Conservation (phyloP, 192 early-diverging fungal genomes). For the Glomus cerebriforme region DNA sequence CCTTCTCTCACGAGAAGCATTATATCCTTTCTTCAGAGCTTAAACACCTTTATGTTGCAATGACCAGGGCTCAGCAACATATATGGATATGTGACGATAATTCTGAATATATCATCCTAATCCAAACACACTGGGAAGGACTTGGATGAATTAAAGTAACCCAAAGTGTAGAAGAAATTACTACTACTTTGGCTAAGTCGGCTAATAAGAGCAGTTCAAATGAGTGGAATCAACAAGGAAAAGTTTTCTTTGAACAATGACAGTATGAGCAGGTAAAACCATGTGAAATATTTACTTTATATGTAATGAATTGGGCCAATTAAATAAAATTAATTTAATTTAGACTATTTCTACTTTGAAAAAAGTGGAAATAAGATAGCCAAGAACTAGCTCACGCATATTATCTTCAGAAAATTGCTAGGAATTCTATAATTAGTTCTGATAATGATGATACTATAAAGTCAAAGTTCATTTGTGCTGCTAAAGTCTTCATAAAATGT, state of each 20-base stretch:
- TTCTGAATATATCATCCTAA: neutral
- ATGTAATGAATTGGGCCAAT: neutral
- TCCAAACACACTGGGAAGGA: neutral
- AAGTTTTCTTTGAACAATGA: neutral
- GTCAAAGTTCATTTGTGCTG: neutral
- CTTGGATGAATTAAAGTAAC: neutral
- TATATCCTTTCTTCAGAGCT: too few relatives aligned
- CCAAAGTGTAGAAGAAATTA: neutral
- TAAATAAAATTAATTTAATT: neutral
- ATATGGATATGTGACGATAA: slow-evolving; percentile 21
- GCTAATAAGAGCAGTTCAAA: slow-evolving; percentile 6
- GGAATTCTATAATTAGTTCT: slow-evolving; percentile 8
- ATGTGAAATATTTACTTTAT: neutral
- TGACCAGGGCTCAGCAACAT: slow-evolving; percentile 15
- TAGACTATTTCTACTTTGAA: slow-evolving; percentile 18
- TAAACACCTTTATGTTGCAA: too few relatives aligned
- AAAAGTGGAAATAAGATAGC: neutral
- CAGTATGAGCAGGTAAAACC: too few relatives aligned
- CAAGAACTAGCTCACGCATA: slow-evolving; percentile 11
- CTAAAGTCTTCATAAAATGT: too few relatives aligned
- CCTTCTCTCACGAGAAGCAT: too few relatives aligned
- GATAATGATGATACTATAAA: neutral
- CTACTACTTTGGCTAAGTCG: neutral
- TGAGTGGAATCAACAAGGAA: slow-evolving; percentile 24
- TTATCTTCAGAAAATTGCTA: slow-evolving; percentile 5